Evolutionary conservation across 352 stramenopile genomes (phyloP).

Genomic region (Aphanomyces invadans): DNA sequence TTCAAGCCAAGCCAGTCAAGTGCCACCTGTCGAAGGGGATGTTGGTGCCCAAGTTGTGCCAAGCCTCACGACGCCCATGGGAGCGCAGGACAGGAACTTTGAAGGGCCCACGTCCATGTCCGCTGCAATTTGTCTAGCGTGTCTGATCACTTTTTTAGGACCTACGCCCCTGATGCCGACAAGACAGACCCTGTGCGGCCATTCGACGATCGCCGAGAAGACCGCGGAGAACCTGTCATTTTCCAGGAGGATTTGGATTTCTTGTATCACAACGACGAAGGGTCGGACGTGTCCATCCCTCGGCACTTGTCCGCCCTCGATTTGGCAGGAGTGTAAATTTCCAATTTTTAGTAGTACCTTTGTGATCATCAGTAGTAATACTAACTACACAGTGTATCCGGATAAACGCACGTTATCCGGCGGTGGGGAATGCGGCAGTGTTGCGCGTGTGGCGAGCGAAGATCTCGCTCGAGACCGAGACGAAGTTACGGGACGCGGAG

Average conservation of each 20-base stretch:
- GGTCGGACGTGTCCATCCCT: not conserved
- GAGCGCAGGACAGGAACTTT: not conserved
- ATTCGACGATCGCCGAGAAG: constrained; percentile 10
- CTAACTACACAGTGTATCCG: not conserved
- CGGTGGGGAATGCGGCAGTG: not conserved
- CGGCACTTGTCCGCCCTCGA: constrained; percentile 12
- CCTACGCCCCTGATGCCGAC: not conserved
- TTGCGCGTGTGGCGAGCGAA: not conserved
- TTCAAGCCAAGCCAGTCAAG: constrained; percentile 3
- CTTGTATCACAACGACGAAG: constrained; percentile 2
- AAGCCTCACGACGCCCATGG: not conserved
- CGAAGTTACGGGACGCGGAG: not conserved
- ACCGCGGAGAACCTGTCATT: not conserved
- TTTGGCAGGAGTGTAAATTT: constrained; percentile 10
- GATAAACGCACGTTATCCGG: not conserved
- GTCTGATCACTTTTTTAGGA: not conserved
- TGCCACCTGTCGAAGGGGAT: not conserved
- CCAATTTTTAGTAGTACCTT: not conserved
- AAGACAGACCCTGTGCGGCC: not conserved
- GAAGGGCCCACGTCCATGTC: not conserved
- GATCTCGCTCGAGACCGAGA: no score
- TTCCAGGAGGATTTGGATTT: constrained; percentile 6
- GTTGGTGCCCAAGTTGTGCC: not conserved
- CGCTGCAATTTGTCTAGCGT: no score
- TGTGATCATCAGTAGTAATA: no score